Evolutionary conservation across 352 stramenopile species (phyloP).

Genomic region (Discostella stelligera): DNA sequence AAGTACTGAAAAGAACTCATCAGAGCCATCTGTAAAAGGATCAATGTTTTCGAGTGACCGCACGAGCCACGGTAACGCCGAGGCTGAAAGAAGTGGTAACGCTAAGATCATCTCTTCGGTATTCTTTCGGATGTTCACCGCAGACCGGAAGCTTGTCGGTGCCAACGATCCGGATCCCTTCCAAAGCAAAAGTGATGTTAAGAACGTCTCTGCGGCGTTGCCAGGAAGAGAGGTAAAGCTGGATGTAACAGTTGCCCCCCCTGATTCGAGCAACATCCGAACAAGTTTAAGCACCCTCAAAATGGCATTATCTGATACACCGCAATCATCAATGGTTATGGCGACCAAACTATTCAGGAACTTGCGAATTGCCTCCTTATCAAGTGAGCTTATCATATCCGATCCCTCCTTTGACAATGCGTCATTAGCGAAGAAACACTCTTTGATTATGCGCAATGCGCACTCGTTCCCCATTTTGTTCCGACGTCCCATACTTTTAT

Average conservation of each 20-base stretch:
- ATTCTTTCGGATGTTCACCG: slow-evolving; percentile 66
- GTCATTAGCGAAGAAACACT: slow-evolving; percentile 66
- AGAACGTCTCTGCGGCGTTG: slow-evolving; percentile 74
- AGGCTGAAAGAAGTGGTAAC: slow-evolving; percentile 62
- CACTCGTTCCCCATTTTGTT: slow-evolving; percentile 79
- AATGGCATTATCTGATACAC: slow-evolving; percentile 70
- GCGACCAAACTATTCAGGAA: slow-evolving; percentile 69
- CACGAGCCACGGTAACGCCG: slow-evolving; percentile 77
- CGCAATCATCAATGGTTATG: slow-evolving; percentile 66
- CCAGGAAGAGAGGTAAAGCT: slow-evolving; percentile 68
- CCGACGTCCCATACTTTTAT: slow-evolving; percentile 51
- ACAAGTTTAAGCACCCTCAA: slow-evolving; percentile 75
- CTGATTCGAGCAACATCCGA: slow-evolving; percentile 64
- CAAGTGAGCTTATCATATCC: slow-evolving; percentile 57
- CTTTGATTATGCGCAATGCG: slow-evolving; percentile 79
- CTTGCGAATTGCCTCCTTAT: slow-evolving; percentile 8
- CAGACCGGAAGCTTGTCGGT: slow-evolving; percentile 36
- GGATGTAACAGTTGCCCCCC: slow-evolving; percentile 41
- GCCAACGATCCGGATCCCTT: slow-evolving; percentile 52
- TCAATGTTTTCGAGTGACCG: slow-evolving; percentile 67
- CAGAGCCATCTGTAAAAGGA: slow-evolving; percentile 63
- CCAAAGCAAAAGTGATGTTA: slow-evolving; percentile 78
- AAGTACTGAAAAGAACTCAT: slow-evolving; percentile 80
- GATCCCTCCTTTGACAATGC: slow-evolving; percentile 55
- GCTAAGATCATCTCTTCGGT: slow-evolving; percentile 75